Evolutionary conservation across 2,329 filamentous ascomycete genomes (phyloP).

Genomic region (Aspergillus sp.): DNA sequence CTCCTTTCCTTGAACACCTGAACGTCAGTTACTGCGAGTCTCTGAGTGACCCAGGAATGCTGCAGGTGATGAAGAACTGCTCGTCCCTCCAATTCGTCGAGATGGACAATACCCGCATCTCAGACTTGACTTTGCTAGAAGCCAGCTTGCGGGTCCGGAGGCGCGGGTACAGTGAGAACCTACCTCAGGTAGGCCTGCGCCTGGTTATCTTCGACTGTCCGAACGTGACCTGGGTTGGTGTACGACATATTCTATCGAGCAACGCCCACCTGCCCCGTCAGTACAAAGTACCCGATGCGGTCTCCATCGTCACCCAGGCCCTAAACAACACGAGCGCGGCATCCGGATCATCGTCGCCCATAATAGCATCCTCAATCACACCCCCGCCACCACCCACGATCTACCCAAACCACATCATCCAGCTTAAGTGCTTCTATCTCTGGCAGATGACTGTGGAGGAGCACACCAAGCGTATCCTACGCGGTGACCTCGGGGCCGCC

Average conservation of each 20-base stretch:
- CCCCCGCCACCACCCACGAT: conserved; percentile 24
- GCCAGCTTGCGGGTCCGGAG: conserved; percentile 75
- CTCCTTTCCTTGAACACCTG: conserved; percentile 70
- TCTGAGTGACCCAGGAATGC: conserved; percentile 78
- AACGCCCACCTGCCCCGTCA: conserved; percentile 72
- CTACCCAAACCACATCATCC: conserved; percentile 76
- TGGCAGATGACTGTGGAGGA: conserved; percentile 95
- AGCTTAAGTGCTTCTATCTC: conserved; percentile 89
- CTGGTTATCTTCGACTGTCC: conserved; percentile 89
- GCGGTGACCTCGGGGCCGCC: conserved; percentile 73
- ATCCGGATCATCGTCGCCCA: conserved; percentile 2
- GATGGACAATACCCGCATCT: conserved; percentile 91
- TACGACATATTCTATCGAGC: conserved; percentile 79
- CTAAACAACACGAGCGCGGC: conserved; percentile 20
- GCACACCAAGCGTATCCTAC: conserved; percentile 80
- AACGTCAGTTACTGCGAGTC: conserved; percentile 89
- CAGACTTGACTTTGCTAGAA: conserved; percentile 81
- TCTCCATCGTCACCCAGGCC: conserved; percentile 36
- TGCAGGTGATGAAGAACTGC: conserved; percentile 77
- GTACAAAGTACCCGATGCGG: conserved; percentile 28
- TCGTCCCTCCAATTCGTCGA: conserved; percentile 68
- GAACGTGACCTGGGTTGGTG: conserved; percentile 88
- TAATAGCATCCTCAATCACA: conserved; percentile 27
- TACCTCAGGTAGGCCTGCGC: conserved; percentile 64
- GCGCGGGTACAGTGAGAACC: conserved; percentile 55